Evolutionary conservation across 495 filamentous ascomycete species (phyloP), one percentile per base, ranked within the genome.

Genomic region (Podospora fimiseda): DNA sequence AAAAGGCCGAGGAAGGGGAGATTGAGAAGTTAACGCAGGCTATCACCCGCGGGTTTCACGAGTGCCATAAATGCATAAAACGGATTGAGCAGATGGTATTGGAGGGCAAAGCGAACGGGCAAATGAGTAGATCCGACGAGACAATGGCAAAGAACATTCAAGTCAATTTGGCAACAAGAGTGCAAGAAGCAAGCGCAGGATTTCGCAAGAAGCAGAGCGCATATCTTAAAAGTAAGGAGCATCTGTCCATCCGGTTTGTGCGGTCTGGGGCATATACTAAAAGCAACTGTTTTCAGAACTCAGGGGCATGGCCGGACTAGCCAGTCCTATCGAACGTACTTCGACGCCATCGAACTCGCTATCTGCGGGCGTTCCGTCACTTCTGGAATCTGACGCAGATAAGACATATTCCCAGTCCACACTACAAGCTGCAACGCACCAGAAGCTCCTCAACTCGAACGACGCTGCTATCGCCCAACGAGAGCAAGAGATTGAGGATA

Each of bases 121-220:
- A 77, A 43, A 81, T 93, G 50, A 90, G 76, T 54, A 82, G 75
- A 56, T 87, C 85, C 27, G 93, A 97, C 65, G 91, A 93, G 72
- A 89, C 83, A 6, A 96, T 98, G 90, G 91, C 90, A 36, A 87
- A 81, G 72, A 98, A 98, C 68, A 89, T 97, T 53, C 88, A 95
- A 68, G 88, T 95, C 42, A 88, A 85, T 38, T 79, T 98, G 40
- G 93, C 93, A 2, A 74, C 86, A 8, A 74, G 89, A 50, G 90
- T 97, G 1, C 90, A 96, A 69, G 94, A 97, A 56, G 84, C 86
- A n/a, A 95, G 89, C 71, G 87, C 92, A 9, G 75, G 79, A 49
- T 98, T 98, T 63, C 77, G 93, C 50, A 97, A 95, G 76, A 96
- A 96, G 71, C 93, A 98, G 72, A 90, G 90, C 68, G 88, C 85